These are phyloP conservation scores for Botrytis porri DNA, from an alignment of 2,329 filamentous ascomycete genomes.

Conservation along the genomic window DNA sequence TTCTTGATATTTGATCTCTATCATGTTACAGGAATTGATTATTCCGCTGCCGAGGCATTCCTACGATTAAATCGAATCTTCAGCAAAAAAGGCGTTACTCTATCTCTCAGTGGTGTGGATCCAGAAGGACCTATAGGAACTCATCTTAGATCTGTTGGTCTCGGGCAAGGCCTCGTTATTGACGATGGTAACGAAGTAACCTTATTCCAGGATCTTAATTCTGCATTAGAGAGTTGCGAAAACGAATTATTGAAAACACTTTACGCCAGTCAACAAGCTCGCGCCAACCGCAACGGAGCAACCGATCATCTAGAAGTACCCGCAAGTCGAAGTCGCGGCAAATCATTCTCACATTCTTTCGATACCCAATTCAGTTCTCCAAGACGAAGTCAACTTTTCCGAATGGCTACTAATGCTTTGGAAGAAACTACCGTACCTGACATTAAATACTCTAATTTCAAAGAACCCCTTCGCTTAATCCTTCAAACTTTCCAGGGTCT, in stretches of 20 bases:
- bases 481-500: conserved; percentile 93
- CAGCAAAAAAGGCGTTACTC: conserved; percentile 69
- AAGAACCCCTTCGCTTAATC: conserved; percentile 85
- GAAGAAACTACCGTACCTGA: conserved; percentile 54
- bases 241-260: conserved; percentile 86
- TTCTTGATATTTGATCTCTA: conserved; percentile 87
- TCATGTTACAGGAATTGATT: conserved; percentile 89
- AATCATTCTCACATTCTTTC: conserved; percentile 47
- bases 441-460: conserved; percentile 78
- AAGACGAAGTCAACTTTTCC: conserved; percentile 70
- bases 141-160: conserved; percentile 77
- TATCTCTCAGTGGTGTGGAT: conserved; percentile 80
- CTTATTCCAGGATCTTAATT: conserved; percentile 87
- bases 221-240: conserved; percentile 88
- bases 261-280: conserved; percentile 66
- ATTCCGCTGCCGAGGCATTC: conserved; percentile 93
- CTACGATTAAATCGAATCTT: conserved; percentile 86
- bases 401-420: conserved; percentile 74
- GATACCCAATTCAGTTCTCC: conserved; percentile 71
- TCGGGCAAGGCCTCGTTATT: conserved; percentile 51
- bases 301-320: conserved; percentile 35
- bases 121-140: conserved; percentile 72
- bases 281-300: conserved; percentile 44
- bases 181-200: conserved; percentile 66
- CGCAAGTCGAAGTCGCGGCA: conserved; percentile 12